phyloP scores from a whole-genome alignment of 441 rosid genomes.

The Theobroma grandiflorum region DNA sequence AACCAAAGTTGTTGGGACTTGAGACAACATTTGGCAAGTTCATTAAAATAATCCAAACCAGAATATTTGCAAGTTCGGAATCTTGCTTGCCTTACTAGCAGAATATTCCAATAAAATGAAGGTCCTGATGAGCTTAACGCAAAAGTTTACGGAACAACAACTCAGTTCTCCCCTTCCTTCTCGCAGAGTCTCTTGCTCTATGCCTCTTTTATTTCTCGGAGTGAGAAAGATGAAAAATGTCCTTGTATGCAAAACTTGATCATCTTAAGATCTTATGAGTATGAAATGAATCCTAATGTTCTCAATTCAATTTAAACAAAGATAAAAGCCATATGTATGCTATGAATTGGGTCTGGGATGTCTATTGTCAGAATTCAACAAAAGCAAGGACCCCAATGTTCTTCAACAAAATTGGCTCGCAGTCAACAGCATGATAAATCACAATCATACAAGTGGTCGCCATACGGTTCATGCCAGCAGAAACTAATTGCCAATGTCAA shows the following conservation, averaged over 20 bases:
- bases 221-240: neutral
- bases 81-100: neutral
- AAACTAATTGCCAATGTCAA: conserved; percentile 22
- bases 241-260: neutral
- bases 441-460: neutral
- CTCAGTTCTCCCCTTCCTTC: neutral
- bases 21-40: neutral
- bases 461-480: conserved; percentile 2
- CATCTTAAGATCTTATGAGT: neutral
- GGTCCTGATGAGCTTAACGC: neutral
- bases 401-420: neutral
- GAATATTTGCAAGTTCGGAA: neutral
- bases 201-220: neutral
- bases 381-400: too few species aligned
- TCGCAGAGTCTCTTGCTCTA: neutral
- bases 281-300: neutral
- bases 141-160: neutral
- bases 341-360: neutral
- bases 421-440: neutral
- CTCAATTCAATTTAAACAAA: neutral
- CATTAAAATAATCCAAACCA: neutral
- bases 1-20: neutral
- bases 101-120: neutral
- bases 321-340: neutral
- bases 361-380: neutral